A percentile compares a stretch with the other conserved stretches of the same genome.
Evolutionary conservation across 208 protist species (phyloP).

Genomic region (Trypanosoma vivax): DNA sequence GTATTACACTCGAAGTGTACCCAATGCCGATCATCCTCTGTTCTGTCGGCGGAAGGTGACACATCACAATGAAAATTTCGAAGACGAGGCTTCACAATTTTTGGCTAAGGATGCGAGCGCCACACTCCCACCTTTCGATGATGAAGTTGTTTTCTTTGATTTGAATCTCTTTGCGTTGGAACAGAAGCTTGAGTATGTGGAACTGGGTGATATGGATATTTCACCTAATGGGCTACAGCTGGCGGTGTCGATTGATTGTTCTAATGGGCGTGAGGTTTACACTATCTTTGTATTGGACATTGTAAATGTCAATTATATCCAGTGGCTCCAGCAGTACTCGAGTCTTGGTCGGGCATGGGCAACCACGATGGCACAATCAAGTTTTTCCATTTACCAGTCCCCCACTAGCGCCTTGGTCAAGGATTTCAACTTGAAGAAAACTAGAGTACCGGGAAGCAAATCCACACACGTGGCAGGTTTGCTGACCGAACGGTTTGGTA

Average conservation of each 20-base stretch:
- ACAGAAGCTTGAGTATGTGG: constrained; percentile 33
- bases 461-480: background rate
- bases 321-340: constrained; percentile 33
- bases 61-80: constrained; percentile 28
- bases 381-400: constrained; percentile 38
- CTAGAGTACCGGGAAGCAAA: background rate
- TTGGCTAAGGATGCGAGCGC: constrained; percentile 25
- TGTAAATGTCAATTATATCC: constrained; percentile 38
- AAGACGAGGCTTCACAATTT: constrained; percentile 30
- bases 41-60: constrained; percentile 48
- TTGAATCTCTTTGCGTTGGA: constrained; percentile 53
- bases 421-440: background rate
- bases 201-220: constrained; percentile 61
- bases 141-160: constrained; percentile 66
- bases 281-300: constrained; percentile 51
- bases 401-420: constrained; percentile 5
- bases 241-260: constrained; percentile 55
- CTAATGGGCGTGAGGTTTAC: constrained; percentile 54
- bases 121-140: constrained; percentile 39
- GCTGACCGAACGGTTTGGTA: too few species aligned
- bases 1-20: constrained; percentile 59
- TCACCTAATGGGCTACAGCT: constrained; percentile 38
- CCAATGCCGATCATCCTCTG: constrained; percentile 45
- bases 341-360: constrained; percentile 30
- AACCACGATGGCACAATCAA: constrained; percentile 15